Conservation (phyloP, 108 stramenopile species). For the Fistulifera pelliculosa region DNA sequence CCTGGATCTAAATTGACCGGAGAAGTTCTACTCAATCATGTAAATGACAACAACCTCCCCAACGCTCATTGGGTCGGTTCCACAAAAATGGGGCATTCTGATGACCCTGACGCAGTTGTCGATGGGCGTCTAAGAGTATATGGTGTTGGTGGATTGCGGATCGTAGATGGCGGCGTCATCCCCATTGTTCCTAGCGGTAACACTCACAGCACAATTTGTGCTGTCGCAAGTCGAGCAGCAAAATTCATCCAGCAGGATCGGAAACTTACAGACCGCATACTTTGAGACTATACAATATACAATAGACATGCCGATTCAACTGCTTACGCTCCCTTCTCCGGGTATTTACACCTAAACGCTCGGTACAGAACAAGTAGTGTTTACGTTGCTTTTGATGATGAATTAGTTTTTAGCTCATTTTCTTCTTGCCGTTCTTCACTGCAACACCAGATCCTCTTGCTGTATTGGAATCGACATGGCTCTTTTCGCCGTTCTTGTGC, state of each 20-base stretch:
- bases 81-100: conserved; percentile 19
- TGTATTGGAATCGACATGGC: background rate
- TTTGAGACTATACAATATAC: too few species aligned
- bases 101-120: conserved; percentile 25
- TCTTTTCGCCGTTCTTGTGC: conserved; percentile 70
- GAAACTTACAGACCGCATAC: too few species aligned
- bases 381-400: too few species aligned
- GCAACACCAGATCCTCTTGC: background rate
- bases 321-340: too few species aligned
- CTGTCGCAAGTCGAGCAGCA: conserved; percentile 13
- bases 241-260: conserved; percentile 13
- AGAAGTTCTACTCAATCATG: background rate
- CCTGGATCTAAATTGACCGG: conserved; percentile 7
- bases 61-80: conserved; percentile 16
- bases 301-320: too few species aligned
- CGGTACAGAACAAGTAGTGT: too few species aligned
- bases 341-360: too few species aligned
- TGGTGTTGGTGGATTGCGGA: conserved; percentile 20
- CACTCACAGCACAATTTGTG: conserved; percentile 22
- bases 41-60: conserved; percentile 3
- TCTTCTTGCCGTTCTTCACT: too few species aligned
- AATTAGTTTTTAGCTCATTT: too few species aligned
- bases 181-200: conserved; percentile 21
- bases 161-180: conserved; percentile 30
- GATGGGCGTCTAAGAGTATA: conserved; percentile 16